Percentiles rank a stretch among this genome's conserved stretches.
Conservation (phyloP, 257 asterid genomes). For the Jaltomata sinuosa region DNA sequence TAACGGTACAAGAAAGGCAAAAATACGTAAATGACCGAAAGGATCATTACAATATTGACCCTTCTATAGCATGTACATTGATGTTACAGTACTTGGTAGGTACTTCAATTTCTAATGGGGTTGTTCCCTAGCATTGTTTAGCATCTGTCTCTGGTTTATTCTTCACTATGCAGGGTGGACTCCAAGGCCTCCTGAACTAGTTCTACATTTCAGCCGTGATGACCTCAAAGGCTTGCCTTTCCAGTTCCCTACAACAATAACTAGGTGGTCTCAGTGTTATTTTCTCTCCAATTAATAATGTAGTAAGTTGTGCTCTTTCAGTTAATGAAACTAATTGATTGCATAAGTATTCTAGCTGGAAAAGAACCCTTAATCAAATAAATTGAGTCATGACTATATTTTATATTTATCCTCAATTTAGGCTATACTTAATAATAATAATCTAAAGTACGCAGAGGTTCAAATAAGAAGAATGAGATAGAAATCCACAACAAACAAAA, state of each 20-base stretch:
- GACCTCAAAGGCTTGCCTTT: slow-evolving; percentile 87
- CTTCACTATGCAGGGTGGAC: slow-evolving; percentile 69
- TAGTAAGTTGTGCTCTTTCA: not conserved
- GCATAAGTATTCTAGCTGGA: no score
- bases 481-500: no score
- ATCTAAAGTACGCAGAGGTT: no score
- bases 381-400: no score
- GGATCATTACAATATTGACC: slow-evolving; percentile 84
- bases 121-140: slow-evolving; percentile 3
- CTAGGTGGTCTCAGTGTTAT: slow-evolving; percentile 38
- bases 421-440: no score
- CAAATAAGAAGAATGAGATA: no score
- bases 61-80: slow-evolving; percentile 67
- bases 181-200: slow-evolving; percentile 62
- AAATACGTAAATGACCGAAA: no score
- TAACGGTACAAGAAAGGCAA: no score
- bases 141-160: slow-evolving; percentile 4
- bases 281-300: slow-evolving; percentile 5
- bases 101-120: slow-evolving; percentile 7
- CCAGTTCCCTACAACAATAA: slow-evolving; percentile 62
- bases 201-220: slow-evolving; percentile 70
- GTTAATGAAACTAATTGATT: not conserved
- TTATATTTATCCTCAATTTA: no score
- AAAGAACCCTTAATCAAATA: no score
- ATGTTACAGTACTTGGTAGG: slow-evolving; percentile 76